Conservation (phyloP, 2,329 filamentous ascomycete species). For the Penicillium sp. region DNA sequence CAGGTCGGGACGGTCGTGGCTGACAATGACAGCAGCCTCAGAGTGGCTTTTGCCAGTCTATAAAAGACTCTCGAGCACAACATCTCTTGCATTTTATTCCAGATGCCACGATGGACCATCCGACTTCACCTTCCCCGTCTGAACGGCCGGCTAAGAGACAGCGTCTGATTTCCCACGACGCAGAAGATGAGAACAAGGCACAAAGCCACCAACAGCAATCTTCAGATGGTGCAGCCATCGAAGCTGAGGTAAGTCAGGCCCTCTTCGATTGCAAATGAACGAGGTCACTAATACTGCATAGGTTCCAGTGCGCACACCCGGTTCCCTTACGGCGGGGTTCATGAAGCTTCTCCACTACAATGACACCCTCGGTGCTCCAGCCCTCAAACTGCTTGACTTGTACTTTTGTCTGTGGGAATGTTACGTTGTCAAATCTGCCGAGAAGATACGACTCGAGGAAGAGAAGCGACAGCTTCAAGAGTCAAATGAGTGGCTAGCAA, state of each 20-base stretch:
- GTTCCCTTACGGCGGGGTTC: background rate
- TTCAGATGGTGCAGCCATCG: background rate
- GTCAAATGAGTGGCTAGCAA: slow-evolving; percentile 2
- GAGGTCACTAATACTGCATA: too few species aligned
- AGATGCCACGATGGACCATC: background rate
- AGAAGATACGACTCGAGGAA: background rate
- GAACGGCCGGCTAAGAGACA: slow-evolving; percentile 1
- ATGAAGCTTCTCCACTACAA: background rate
- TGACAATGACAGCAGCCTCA: background rate
- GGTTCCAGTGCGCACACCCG: too few species aligned
- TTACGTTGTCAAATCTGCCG: too few species aligned
- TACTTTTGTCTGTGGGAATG: too few species aligned
- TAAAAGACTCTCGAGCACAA: background rate
- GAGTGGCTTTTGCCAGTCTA: background rate
- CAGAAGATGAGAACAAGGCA: background rate
- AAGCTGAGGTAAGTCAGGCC: background rate
- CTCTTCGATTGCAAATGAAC: background rate
- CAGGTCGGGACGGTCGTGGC: too few species aligned
- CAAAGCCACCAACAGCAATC: background rate
- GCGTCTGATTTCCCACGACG: background rate
- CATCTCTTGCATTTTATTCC: background rate
- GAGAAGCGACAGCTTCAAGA: background rate
- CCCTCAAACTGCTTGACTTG: slow-evolving; percentile 1
- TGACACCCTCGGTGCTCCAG: background rate
- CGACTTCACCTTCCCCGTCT: background rate